Percentiles rank a stretch among this genome's conserved stretches.
These are phyloP conservation scores for Sugiyamaella novakii DNA, from an alignment of 1,139 yeast species.

Conservation along the genomic window DNA sequence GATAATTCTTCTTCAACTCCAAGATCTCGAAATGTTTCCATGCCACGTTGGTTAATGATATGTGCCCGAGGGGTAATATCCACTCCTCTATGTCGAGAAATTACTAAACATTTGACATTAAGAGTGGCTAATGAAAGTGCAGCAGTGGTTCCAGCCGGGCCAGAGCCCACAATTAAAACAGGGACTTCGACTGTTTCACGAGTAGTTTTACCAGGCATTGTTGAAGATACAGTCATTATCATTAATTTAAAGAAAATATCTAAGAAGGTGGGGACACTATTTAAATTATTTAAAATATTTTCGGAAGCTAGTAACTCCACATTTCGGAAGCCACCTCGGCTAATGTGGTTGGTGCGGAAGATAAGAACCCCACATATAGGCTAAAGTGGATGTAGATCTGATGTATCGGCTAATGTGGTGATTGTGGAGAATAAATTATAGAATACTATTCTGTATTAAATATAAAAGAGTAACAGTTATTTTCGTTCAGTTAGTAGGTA, in stretches of 20 bases:
- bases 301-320: background rate
- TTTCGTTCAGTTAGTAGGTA: background rate
- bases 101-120: background rate
- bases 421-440: background rate
- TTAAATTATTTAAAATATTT: too few relatives aligned
- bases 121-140: constrained; percentile 39
- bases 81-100: background rate
- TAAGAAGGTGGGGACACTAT: background rate
- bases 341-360: background rate
- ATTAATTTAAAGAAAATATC: background rate
- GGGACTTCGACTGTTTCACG: constrained; percentile 31
- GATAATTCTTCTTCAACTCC: background rate
- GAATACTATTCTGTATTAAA: too few relatives aligned
- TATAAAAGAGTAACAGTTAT: too few relatives aligned
- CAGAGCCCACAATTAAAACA: constrained; percentile 46
- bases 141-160: constrained; percentile 44
- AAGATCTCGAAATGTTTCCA: background rate
- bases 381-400: background rate
- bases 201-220: background rate
- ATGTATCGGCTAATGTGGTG: background rate
- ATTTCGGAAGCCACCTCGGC: background rate
- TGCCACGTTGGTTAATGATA: background rate
- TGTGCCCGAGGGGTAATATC: background rate
- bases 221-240: background rate
- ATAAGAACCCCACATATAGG: too few relatives aligned